These are phyloP conservation scores for Rhodamnia argentea DNA, from an alignment of 345 rosid genomes.

Conservation along the genomic window DNA sequence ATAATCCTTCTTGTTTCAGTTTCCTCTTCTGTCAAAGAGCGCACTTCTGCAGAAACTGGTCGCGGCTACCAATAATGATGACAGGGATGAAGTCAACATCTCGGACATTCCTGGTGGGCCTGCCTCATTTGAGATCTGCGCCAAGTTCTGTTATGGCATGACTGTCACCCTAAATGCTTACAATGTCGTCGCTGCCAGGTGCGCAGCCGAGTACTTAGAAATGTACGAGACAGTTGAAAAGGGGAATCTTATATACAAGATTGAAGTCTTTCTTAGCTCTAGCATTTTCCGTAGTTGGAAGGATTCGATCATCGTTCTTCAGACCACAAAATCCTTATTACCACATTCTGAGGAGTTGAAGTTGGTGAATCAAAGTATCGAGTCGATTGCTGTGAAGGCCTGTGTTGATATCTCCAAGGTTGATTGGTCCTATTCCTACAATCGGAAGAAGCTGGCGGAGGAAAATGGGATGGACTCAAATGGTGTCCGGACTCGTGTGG, in stretches of 20 bases:
- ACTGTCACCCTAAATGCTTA: constrained; percentile 66
- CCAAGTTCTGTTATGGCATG: constrained; percentile 84
- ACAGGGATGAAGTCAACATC: constrained; percentile 38
- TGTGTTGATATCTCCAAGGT: constrained; percentile 54
- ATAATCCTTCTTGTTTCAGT: constrained; percentile 25
- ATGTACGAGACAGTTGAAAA: constrained; percentile 73
- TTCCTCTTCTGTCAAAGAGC: constrained; percentile 80
- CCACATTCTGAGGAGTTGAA: constrained; percentile 67
- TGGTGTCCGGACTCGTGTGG: constrained; percentile 31
- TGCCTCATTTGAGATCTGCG: constrained; percentile 73
- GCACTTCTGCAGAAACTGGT: constrained; percentile 54
- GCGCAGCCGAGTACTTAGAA: constrained; percentile 76
- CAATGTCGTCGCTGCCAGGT: constrained; percentile 61
- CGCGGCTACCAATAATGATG: constrained; percentile 29
- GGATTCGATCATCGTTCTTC: constrained; percentile 77
- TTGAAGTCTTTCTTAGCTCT: constrained; percentile 69
- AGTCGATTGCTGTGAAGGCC: constrained; percentile 60
- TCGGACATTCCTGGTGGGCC: constrained; percentile 75
- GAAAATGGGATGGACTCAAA: constrained; percentile 29
- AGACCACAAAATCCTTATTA: constrained; percentile 39
- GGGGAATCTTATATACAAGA: constrained; percentile 74
- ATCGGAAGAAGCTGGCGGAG: constrained; percentile 56
- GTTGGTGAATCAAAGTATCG: constrained; percentile 43
- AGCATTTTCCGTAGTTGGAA: constrained; percentile 84
- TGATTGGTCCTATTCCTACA: constrained; percentile 78